Percentiles rank a stretch among this genome's conserved stretches.
These are phyloP conservation scores for Leishmania tropica DNA, from an alignment of 208 protist genomes.

Conservation along the genomic window DNA sequence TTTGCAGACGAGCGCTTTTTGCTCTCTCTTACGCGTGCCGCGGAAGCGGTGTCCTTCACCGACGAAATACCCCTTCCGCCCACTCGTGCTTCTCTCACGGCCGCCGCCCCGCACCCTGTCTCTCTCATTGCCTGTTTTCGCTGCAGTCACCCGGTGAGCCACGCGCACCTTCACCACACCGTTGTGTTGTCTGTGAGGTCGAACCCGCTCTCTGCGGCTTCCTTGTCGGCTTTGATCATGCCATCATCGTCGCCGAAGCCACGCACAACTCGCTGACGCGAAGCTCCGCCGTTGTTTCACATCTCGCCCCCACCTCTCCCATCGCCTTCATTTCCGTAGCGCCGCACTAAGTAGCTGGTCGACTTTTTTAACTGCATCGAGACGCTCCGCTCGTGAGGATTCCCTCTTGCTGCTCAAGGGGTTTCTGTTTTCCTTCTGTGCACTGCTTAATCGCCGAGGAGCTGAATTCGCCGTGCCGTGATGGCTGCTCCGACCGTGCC, in stretches of 20 bases:
- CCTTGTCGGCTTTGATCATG: neutral
- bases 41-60: neutral
- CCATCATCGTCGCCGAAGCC: neutral
- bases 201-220: neutral
- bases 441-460: neutral
- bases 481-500: constrained; percentile 4
- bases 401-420: neutral
- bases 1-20: neutral
- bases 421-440: neutral
- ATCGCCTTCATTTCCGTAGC: neutral
- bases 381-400: neutral
- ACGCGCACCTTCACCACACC: neutral
- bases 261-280: neutral
- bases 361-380: neutral
- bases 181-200: neutral
- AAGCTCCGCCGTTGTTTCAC: neutral
- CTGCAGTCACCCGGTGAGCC: neutral
- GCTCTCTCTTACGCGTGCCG: neutral
- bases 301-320: neutral
- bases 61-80: neutral
- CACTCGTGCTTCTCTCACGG: neutral
- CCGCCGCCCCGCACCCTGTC: neutral
- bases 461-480: neutral
- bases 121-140: neutral
- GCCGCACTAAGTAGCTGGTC: neutral